Evolutionary conservation across 108 stramenopile species (phyloP).

Genomic region (Stephanodiscus triporus): DNA sequence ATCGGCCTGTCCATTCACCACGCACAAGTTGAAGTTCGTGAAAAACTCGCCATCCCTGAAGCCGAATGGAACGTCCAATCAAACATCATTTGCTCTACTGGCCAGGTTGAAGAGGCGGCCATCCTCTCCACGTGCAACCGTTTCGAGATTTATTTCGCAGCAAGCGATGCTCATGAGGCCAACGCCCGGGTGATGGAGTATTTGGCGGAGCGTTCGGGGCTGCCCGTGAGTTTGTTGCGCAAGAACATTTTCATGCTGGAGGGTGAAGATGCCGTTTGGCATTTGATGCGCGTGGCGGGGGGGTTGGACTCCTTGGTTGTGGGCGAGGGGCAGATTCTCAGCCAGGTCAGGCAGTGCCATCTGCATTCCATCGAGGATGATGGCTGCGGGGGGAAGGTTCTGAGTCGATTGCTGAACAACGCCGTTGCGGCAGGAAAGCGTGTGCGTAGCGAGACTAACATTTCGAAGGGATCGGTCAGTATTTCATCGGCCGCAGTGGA

Average conservation of each 20-base stretch:
- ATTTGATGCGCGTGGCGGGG: slow-evolving; percentile 95
- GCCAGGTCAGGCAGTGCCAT: slow-evolving; percentile 96
- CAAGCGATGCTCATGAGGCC: slow-evolving; percentile 87
- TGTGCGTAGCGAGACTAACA: slow-evolving; percentile 96
- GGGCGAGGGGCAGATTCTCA: slow-evolving; percentile 98
- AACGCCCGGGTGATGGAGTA: slow-evolving; percentile 89
- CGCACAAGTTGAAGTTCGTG: slow-evolving; percentile 95
- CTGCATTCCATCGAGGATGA: slow-evolving; percentile 94
- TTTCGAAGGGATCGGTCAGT: slow-evolving; percentile 92
- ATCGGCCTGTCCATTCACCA: slow-evolving; percentile 98
- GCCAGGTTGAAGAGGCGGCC: slow-evolving; percentile 92
- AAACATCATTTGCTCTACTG: slow-evolving; percentile 70
- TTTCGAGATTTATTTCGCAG: slow-evolving; percentile 97
- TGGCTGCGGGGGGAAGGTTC: slow-evolving; percentile 96
- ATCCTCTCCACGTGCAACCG: slow-evolving; percentile 98
- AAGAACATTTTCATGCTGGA: slow-evolving; percentile 94
- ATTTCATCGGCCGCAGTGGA: slow-evolving; percentile 97
- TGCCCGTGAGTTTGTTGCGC: slow-evolving; percentile 85
- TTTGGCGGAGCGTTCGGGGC: slow-evolving; percentile 79
- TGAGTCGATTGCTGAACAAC: slow-evolving; percentile 90
- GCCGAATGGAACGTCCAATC: slow-evolving; percentile 93
- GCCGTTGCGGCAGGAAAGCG: slow-evolving; percentile 98
- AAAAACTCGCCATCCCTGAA: slow-evolving; percentile 97
- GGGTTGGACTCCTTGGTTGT: slow-evolving; percentile 98
- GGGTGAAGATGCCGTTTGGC: slow-evolving; percentile 97